Evolutionary conservation across 78 protist species (phyloP), one percentile per base, ranked within the genome.

Genomic region (Paratrimastix pyriformis): DNA sequence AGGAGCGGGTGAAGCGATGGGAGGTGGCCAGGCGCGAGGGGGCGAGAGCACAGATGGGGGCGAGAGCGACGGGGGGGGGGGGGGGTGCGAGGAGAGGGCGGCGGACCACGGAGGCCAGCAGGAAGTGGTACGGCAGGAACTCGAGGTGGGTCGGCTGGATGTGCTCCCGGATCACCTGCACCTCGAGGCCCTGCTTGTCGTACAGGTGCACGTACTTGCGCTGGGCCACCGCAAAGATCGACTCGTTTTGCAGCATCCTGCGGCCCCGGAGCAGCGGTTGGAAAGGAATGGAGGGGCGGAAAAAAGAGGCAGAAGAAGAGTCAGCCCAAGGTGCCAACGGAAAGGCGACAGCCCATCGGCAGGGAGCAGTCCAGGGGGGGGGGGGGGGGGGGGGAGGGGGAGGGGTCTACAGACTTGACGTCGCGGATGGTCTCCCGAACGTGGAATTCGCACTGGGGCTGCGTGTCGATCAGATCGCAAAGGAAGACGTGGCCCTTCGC

Each of bases 221-320:
- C 82, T 94, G 98, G 15, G 98, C 98, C 2, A 86, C 89, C 3
- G 98, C 98, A 46, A 87, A 76, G 92, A 95, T 77, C 29, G 88
- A 42, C 38, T 89, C 85, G 77, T 94, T 85, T 62, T 90, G 90
- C 71, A 94, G 81, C 65, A 81, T 90, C 33, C 80, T 79, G 50
- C 3, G 8, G 30, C n/a, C 30, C 37, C 50, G 30, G 59, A 21
- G 59, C 6, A 18, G 59, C 18, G 59, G 59, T 3, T n/a, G n/a
- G n/a, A n/a, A n/a, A n/a, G n/a, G n/a, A n/a, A n/a, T n/a, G n/a
- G n/a, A n/a, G n/a, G n/a, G 59, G 29, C 33, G 59, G 37, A 6
- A 6, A 11, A 42, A 52, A 58, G 46, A 9, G 11, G 62, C 6
- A 37, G 1, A 37, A 45, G 15, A 11, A 38, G 45, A 54, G 9